phyloP scores from a whole-genome alignment of 345 rosid species.

The Physaria fendleri region DNA sequence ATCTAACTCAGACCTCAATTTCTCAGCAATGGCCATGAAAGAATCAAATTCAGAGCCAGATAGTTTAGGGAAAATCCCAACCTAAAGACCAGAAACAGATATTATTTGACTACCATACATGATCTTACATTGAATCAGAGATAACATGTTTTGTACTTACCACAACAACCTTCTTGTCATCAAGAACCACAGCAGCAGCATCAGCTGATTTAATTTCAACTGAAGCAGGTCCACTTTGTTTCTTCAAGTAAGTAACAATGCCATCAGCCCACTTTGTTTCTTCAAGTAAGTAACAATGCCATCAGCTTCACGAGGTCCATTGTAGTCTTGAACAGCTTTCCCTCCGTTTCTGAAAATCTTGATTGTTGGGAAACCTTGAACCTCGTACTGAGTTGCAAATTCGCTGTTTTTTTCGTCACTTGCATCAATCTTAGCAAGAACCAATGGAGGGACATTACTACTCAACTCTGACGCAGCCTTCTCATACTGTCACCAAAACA shows the following conservation, averaged over 20 bases:
- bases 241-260: constrained; percentile 60
- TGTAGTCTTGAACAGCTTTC: no score
- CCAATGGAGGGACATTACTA: constrained; percentile 54
- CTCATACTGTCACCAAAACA: constrained; percentile 87
- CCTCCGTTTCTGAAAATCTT: constrained; percentile 82
- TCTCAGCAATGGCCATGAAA: constrained; percentile 56
- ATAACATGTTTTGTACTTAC: constrained; percentile 35
- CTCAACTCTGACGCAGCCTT: constrained; percentile 76
- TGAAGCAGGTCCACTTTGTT: constrained; percentile 85
- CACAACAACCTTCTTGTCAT: constrained; percentile 53
- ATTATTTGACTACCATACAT: background rate
- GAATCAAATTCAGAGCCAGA: constrained; percentile 76
- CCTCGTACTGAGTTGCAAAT: constrained; percentile 41
- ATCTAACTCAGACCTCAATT: constrained; percentile 69
- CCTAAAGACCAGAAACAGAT: constrained; percentile 37
- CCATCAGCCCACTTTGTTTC: no score
- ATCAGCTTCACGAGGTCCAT: no score
- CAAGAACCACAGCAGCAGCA: constrained; percentile 45
- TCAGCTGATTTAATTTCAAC: constrained; percentile 57
- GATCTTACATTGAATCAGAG: background rate
- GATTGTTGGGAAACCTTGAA: constrained; percentile 72
- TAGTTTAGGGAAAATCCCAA: constrained; percentile 78
- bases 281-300: no score
- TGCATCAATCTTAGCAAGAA: constrained; percentile 85
- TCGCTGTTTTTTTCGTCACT: constrained; percentile 64